Conservation (phyloP, 768 basidiomycete species). For the Lentinula boryana region DNA sequence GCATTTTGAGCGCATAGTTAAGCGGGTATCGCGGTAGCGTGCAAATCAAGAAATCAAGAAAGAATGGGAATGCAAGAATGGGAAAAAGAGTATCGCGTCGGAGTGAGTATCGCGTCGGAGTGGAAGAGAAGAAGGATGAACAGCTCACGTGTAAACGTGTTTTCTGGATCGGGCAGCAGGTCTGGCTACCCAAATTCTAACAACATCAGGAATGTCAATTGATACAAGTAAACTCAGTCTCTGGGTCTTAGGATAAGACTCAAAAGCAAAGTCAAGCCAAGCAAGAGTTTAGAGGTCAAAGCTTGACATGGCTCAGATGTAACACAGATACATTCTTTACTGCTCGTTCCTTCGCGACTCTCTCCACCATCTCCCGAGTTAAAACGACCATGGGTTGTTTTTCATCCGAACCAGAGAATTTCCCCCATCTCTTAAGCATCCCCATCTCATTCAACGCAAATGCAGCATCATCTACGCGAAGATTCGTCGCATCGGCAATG, state of each 20-base stretch:
- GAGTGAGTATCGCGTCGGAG: neutral
- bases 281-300: neutral
- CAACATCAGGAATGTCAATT: no score
- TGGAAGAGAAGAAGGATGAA: neutral
- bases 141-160: neutral
- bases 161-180: no score
- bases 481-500: constrained; percentile 72
- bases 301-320: neutral
- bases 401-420: neutral
- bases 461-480: constrained; percentile 80
- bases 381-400: constrained; percentile 50
- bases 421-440: constrained; percentile 45
- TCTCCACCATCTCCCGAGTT: constrained; percentile 61
- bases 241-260: no score
- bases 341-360: constrained; percentile 57
- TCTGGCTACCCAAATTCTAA: no score
- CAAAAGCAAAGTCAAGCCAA: no score
- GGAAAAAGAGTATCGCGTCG: neutral
- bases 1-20: neutral
- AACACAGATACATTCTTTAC: constrained; percentile 38
- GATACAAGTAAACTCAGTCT: no score
- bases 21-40: neutral
- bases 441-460: constrained; percentile 89
- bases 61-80: neutral
- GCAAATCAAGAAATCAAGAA: neutral